These are phyloP conservation scores for Saururus chinensis DNA, from an alignment of 164 flowering plant genomes.

Conservation along the genomic window DNA sequence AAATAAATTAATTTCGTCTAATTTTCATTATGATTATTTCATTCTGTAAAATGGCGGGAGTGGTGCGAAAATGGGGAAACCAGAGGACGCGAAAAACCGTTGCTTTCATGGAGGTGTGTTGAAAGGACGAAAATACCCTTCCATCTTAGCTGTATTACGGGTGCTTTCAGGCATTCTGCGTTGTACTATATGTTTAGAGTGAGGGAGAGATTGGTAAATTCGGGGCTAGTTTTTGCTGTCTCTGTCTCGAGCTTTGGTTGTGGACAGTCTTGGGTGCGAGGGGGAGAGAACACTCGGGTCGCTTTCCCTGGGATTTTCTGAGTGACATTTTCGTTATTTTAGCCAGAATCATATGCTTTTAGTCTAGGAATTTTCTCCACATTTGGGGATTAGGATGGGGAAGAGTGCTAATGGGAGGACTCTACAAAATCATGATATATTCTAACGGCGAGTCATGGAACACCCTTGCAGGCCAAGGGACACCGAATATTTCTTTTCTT, in stretches of 20 bases:
- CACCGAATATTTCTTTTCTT: no score
- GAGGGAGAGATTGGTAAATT: not conserved
- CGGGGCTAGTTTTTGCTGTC: not conserved
- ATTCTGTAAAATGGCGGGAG: not conserved
- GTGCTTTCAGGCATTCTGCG: not conserved
- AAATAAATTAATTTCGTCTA: not conserved
- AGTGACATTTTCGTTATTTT: not conserved
- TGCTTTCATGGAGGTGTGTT: not conserved
- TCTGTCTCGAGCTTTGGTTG: not conserved
- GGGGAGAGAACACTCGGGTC: not conserved
- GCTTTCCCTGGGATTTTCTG: not conserved
- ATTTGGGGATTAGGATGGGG: no score
- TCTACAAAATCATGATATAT: no score
- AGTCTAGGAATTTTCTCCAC: no score
- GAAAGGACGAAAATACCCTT: not conserved
- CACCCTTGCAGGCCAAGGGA: no score
- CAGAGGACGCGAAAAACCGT: no score
- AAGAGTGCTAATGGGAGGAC: no score
- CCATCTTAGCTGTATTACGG: not conserved
- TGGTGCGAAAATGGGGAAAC: no score
- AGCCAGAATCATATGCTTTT: not conserved
- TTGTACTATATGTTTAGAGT: not conserved
- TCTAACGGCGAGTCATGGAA: no score
- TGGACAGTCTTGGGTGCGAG: not conserved
- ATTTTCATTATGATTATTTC: not conserved